These are phyloP conservation scores for Aspergillus carbonarius DNA, from an alignment of 2,329 filamentous ascomycete species.

Conservation along the genomic window DNA sequence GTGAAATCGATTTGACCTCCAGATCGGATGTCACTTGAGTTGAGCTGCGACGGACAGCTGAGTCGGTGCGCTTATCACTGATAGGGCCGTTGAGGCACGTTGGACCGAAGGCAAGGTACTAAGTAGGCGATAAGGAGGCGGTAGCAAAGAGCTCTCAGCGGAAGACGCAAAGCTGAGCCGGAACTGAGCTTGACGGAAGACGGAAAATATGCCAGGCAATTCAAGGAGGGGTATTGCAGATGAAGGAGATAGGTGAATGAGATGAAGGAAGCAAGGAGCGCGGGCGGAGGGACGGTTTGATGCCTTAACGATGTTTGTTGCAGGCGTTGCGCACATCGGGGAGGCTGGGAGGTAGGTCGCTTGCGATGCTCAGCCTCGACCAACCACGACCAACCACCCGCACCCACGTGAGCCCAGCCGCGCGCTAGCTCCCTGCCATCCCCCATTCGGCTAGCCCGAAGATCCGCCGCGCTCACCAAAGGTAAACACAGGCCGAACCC, in stretches of 20 bases:
- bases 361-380: constrained; percentile 15
- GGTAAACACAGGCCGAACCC: constrained; percentile 23
- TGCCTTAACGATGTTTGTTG: constrained; percentile 27
- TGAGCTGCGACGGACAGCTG: constrained; percentile 2
- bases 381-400: constrained; percentile 20
- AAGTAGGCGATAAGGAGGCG: constrained; percentile 4
- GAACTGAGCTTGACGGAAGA: constrained; percentile 8
- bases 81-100: constrained; percentile 24
- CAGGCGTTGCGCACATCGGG: constrained; percentile 20
- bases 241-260: constrained; percentile 16
- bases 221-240: constrained; percentile 5
- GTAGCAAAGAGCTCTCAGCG: constrained; percentile 4
- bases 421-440: constrained; percentile 16
- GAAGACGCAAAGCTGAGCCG: not conserved
- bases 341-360: constrained; percentile 26
- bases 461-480: constrained; percentile 10
- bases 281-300: constrained; percentile 18
- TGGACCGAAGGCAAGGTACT: constrained; percentile 5
- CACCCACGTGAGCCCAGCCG: constrained; percentile 29
- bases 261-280: constrained; percentile 20
- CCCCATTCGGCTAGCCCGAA: constrained; percentile 17
- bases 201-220: constrained; percentile 14
- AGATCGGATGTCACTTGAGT: not conserved
- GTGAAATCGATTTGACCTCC: not conserved
- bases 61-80: constrained; percentile 26